Percentiles rank a stretch among this genome's conserved stretches.
phyloP scores from a whole-genome alignment of 1,284 basidiomycete species.

The Boletus mariae region DNA sequence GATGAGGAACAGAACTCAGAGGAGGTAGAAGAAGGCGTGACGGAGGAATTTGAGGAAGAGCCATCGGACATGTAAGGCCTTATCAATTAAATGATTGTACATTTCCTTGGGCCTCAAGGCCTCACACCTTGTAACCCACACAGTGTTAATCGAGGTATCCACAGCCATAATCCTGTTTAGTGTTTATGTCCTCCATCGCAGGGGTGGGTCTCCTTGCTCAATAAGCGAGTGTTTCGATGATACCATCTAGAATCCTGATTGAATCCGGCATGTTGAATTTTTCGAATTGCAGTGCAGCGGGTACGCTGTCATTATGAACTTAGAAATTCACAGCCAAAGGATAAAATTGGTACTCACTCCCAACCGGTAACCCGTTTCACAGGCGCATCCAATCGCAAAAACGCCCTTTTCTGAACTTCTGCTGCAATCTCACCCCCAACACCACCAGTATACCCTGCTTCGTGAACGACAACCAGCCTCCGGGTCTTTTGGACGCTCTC shows the following conservation, averaged over 20 bases:
- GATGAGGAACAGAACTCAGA: constrained; percentile 50
- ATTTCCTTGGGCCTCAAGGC: neutral
- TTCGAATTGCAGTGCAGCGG: constrained; percentile 80
- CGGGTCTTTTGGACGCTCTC: constrained; percentile 83
- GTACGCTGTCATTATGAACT: constrained; percentile 50
- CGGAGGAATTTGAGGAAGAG: constrained; percentile 33
- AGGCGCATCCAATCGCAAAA: constrained; percentile 83
- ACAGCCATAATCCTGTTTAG: neutral
- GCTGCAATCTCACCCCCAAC: constrained; percentile 87
- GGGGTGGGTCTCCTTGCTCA: constrained; percentile 31
- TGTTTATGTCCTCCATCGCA: neutral
- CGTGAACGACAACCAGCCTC: constrained; percentile 85
- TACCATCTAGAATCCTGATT: constrained; percentile 76
- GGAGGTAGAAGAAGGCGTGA: constrained; percentile 23
- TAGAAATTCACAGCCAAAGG: constrained; percentile 6
- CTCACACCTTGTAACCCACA: neutral
- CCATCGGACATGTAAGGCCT: constrained; percentile 20
- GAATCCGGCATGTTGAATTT: constrained; percentile 89
- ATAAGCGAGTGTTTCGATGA: constrained; percentile 80
- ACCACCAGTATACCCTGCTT: constrained; percentile 81
- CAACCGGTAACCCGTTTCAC: constrained; percentile 85
- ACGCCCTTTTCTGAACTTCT: constrained; percentile 82
- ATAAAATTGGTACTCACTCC: constrained; percentile 65
- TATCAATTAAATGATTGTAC: neutral
- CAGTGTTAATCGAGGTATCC: constrained; percentile 1